Base-by-base conservation (phyloP, 2,329 filamentous ascomycete genomes). In the Teratosphaeriaceae sp. region DNA sequence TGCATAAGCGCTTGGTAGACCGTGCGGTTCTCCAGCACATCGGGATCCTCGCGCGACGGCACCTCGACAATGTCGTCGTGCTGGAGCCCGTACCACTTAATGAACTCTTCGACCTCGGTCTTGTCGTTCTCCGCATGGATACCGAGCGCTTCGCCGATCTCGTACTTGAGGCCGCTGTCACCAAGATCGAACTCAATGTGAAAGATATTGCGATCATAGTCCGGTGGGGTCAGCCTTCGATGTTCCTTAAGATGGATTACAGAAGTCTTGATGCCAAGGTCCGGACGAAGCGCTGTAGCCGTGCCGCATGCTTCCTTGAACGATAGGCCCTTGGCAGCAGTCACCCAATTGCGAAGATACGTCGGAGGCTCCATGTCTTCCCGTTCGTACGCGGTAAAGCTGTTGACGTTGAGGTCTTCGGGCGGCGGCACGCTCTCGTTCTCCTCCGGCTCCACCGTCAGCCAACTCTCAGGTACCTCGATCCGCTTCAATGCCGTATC, bases 121-220 rank as follows among this genome's bases (percentile, higher is more conserved):
- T 82, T 75, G 64, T 97, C 84, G 66, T 98, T 98, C 68, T 97
- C 87, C 5, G 88, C 87, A 65, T 98, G 92, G 50, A 98, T 89
- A 52, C 92, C 92, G 15, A 98, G 82, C 36, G 92, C 92, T 71
- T 98, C 92, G 44, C 92, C 92, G 58, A 98, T 97, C 63, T 94
- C 87, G 70, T 98, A 98, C 31, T 80, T 95, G 51, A 98, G 80
- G 29, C 89, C 90, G 24, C 90, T 94, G 58, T 83, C 70, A 47
- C 90, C 90, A 19, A 98, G 79, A 61, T 97, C 92, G 59, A 98
- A 98, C 69, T 98, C 92, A 50, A 98, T 97, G 71, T 98, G 92
- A 83, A 98, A 98, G 67, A 98, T 97, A 75, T 98, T 96, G 56
- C 92, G 88, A 66, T 97, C 89, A 63, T 98, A 98, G 23, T 82